Evolutionary conservation across 495 filamentous ascomycete genomes (phyloP).

Genomic region (Lasiosphaeriaceae sp.): DNA sequence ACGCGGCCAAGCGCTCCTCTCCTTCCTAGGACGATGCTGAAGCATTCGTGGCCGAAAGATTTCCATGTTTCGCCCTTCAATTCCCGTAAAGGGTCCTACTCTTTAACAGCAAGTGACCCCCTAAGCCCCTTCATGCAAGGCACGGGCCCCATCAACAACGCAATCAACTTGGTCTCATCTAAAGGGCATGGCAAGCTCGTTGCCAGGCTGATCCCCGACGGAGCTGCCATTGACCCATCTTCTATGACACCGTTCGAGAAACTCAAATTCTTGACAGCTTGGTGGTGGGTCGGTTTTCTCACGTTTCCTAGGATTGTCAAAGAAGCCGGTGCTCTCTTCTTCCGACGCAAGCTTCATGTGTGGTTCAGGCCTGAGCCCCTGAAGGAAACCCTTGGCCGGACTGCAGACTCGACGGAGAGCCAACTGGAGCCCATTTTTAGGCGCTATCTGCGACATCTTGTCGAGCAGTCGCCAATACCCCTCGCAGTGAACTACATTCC

Average conservation of each 20-base stretch:
- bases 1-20: slow-evolving; percentile 3
- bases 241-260: slow-evolving; percentile 37
- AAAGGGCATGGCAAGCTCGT: slow-evolving; percentile 53
- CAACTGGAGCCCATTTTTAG: slow-evolving; percentile 51
- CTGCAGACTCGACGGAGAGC: slow-evolving; percentile 40
- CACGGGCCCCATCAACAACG: slow-evolving; percentile 44
- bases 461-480: slow-evolving; percentile 34
- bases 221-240: slow-evolving; percentile 45
- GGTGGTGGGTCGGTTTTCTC: slow-evolving; percentile 61
- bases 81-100: slow-evolving; percentile 58
- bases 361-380: slow-evolving; percentile 57
- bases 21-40: slow-evolving; percentile 34
- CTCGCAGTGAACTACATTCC: slow-evolving; percentile 50
- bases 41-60: slow-evolving; percentile 57
- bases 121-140: slow-evolving; percentile 35
- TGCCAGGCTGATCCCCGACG: slow-evolving; percentile 48
- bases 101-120: slow-evolving; percentile 52
- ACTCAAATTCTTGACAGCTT: slow-evolving; percentile 46
- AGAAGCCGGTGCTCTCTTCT: slow-evolving; percentile 53
- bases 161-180: slow-evolving; percentile 54
- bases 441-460: slow-evolving; percentile 45
- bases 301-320: slow-evolving; percentile 59
- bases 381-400: slow-evolving; percentile 45
- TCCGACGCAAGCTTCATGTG: slow-evolving; percentile 49
- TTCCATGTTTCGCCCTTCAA: slow-evolving; percentile 77